A percentile compares a stretch with the other conserved stretches of the same genome.
Evolutionary conservation across 768 basidiomycete genomes (phyloP).

Genomic region (Leccinum barrowsii): DNA sequence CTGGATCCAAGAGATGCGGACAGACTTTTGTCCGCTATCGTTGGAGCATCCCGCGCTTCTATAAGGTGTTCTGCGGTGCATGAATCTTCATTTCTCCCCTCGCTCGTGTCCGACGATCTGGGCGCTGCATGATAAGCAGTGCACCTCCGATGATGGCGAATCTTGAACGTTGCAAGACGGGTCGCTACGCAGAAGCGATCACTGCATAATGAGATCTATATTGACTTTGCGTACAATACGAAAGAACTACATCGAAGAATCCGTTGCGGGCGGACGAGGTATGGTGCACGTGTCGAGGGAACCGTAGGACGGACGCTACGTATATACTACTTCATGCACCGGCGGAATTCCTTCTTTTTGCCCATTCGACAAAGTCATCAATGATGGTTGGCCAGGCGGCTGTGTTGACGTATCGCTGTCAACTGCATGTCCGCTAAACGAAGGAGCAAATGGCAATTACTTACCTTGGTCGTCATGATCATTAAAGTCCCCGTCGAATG

Average conservation of each 20-base stretch:
- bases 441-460: constrained; percentile 35
- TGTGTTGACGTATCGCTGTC: constrained; percentile 27
- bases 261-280: constrained; percentile 4
- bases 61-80: constrained; percentile 22
- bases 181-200: neutral
- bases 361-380: constrained; percentile 78
- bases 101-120: constrained; percentile 18
- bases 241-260: neutral
- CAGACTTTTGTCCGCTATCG: constrained; percentile 26
- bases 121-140: constrained; percentile 4
- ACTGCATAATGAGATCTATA: neutral
- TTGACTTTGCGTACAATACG: constrained; percentile 3
- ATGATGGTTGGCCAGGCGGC: constrained; percentile 87
- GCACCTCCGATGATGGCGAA: constrained; percentile 6
- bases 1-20: constrained; percentile 19
- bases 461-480: constrained; percentile 76
- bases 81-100: constrained; percentile 32
- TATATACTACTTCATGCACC: constrained; percentile 2
- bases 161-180: neutral
- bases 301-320: neutral
- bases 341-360: constrained; percentile 35
- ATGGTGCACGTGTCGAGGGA: constrained; percentile 2
- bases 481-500: constrained; percentile 67
- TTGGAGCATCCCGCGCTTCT: constrained; percentile 22
- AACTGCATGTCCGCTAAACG: neutral